Base-by-base conservation (phyloP, 495 filamentous ascomycete species). In the Hyphodiscus hymeniophilus region DNA sequence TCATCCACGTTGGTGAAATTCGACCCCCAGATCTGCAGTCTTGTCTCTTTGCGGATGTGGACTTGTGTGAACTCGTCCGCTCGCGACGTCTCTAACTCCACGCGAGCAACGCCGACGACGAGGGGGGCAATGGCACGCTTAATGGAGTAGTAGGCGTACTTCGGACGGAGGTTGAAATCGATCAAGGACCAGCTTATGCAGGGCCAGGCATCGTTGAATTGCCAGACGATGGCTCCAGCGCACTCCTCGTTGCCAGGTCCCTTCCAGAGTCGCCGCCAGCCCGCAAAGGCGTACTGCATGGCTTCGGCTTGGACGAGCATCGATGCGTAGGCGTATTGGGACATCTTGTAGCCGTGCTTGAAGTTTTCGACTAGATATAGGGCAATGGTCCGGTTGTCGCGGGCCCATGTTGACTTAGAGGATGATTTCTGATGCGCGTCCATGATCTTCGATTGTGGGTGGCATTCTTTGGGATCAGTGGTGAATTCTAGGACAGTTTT, bases 61-160 rank as follows among this genome's bases (percentile, higher is more conserved):
- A 8, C 30, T 8, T 33, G n/a, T 8, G 7, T 33, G 30, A 33
- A 8, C 30, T 8, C 30, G 8, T 33, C 30, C 7, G 3, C 18
- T 33, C 23, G 13, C 12, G 3, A 45, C 45, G 77, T 64, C 33
- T 81, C 70, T 39, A 70, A 69, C 0, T 16, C 7, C 24, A 33
- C 24, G 10, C 24, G 26, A 17, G 17, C 28, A 28, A 45, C 16
- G 8, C 42, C 42, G 12, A 45, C 26, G 3, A 20, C 16, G 23
- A 45, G 12, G 2, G 12, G 12, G 10, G 24, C 24, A 17, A 32
- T 12, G 11, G 10, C 28, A 6, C 42, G 24, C n/a, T 45, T 45
- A 8, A 33, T 34, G 2, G 30, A 21, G n/a, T 16, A 45, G 24
- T 21, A 45, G 3, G 42, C 42, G 2, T 7, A 6, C 16, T 45